Conservation (phyloP, 768 basidiomycete species). For the Lactarius vividus region DNA sequence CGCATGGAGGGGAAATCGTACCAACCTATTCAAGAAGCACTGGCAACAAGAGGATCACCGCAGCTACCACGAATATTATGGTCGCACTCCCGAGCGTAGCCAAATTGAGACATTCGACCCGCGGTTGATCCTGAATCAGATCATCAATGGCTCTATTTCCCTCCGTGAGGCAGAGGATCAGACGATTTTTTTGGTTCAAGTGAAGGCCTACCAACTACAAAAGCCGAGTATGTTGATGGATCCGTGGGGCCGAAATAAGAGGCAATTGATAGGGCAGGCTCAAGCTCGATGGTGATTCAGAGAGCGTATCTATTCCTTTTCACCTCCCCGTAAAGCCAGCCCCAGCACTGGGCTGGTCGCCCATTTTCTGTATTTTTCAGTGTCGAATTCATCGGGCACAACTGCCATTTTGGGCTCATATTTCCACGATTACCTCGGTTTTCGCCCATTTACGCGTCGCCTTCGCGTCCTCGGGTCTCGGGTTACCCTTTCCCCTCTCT, state of each 20-base stretch:
- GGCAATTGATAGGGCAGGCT: neutral
- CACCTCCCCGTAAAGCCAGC: too few relatives aligned
- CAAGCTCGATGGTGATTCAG: neutral
- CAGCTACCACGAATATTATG: neutral
- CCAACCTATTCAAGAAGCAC: neutral
- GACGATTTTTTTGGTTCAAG: neutral
- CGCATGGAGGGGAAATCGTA: neutral
- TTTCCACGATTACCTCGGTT: too few relatives aligned
- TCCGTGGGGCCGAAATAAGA: neutral
- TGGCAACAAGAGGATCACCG: neutral
- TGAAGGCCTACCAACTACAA: neutral
- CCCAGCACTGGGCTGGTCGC: too few relatives aligned
- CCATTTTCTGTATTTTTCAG: too few relatives aligned
- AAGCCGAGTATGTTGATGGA: neutral
- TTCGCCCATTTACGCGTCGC: too few relatives aligned
- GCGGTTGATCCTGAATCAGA: neutral
- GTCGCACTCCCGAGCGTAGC: neutral
- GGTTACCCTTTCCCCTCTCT: too few relatives aligned
- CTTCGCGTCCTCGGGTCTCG: too few relatives aligned
- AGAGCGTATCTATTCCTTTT: too few relatives aligned
- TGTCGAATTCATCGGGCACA: too few relatives aligned
- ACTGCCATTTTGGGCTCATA: too few relatives aligned
- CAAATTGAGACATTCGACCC: slow-evolving; percentile 1
- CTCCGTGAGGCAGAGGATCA: neutral
- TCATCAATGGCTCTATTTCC: neutral